A percentile compares a stretch with the other conserved stretches of the same genome.
Evolutionary conservation across 176 grass and related monocot genomes (phyloP).

Genomic region (Phoenix dactylifera): DNA sequence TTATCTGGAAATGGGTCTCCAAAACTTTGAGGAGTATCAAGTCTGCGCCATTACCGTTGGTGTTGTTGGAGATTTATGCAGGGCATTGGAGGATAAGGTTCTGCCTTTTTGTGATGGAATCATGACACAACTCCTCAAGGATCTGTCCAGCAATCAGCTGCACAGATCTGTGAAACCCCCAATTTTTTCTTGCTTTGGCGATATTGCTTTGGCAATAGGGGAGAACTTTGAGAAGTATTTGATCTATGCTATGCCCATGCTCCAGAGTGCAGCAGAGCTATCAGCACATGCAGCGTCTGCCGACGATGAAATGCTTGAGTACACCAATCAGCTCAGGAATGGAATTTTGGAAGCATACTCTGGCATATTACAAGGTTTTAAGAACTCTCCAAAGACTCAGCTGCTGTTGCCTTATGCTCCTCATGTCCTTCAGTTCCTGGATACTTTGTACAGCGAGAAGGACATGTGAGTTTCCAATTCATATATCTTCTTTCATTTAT

Average conservation of each 20-base stretch:
- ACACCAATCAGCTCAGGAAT: conserved; percentile 11
- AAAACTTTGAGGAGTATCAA: conserved; percentile 13
- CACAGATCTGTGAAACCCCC: conserved; percentile 13
- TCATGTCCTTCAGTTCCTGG: conserved; percentile 16
- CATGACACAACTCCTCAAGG: conserved; percentile 9
- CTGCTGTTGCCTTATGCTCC: conserved; percentile 10
- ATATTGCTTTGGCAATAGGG: conserved; percentile 8
- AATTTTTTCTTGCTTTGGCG: conserved; percentile 16
- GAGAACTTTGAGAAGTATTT: conserved; percentile 15
- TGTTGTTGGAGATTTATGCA: conserved; percentile 12
- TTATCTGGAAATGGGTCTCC: conserved; percentile 12
- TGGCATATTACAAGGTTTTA: conserved; percentile 13
- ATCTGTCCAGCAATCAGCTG: conserved; percentile 8
- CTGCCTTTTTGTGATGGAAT: conserved; percentile 10
- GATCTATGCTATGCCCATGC: conserved; percentile 16
- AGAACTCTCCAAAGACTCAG: conserved; percentile 11
- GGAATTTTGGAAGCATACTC: conserved; percentile 16
- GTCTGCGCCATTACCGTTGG: conserved; percentile 14
- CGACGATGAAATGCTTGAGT: conserved; percentile 12
- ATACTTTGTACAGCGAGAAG: conserved; percentile 4
- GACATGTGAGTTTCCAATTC: conserved; percentile 4
- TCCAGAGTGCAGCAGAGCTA: conserved; percentile 9
- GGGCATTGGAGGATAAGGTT: conserved; percentile 15
- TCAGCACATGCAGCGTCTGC: neutral
- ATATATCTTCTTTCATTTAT: neutral